Evolutionary conservation across 2,329 filamentous ascomycete genomes (phyloP).

Genomic region (Tolypocladium pustulatum): DNA sequence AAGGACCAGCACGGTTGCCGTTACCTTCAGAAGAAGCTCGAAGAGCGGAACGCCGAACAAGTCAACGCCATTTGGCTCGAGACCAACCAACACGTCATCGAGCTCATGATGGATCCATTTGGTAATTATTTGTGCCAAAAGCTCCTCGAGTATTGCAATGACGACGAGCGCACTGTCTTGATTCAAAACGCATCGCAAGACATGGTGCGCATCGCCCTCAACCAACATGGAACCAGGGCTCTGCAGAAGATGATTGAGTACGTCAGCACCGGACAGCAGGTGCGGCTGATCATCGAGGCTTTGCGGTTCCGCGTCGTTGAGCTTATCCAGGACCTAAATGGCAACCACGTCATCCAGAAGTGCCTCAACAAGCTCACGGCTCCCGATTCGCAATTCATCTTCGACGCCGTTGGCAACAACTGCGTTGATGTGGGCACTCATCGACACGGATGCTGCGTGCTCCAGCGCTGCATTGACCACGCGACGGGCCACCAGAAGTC

Average conservation of each 20-base stretch:
- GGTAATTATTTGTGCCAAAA: slow-evolving; percentile 99
- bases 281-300: slow-evolving; percentile 77
- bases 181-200: slow-evolving; percentile 82
- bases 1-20: slow-evolving; percentile 98
- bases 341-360: slow-evolving; percentile 98
- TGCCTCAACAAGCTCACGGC: slow-evolving; percentile 89
- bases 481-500: slow-evolving; percentile 82
- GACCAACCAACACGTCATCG: slow-evolving; percentile 85
- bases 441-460: slow-evolving; percentile 92
- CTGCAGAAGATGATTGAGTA: slow-evolving; percentile 99
- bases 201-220: slow-evolving; percentile 87
- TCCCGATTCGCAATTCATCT: slow-evolving; percentile 87
- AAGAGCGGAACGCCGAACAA: slow-evolving; percentile 74
- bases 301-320: slow-evolving; percentile 79
- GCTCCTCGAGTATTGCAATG: slow-evolving; percentile 86
- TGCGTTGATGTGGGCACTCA: slow-evolving; percentile 92
- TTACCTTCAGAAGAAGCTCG: slow-evolving; percentile 93
- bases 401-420: slow-evolving; percentile 78
- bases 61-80: slow-evolving; percentile 91
- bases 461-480: slow-evolving; percentile 97
- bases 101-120: slow-evolving; percentile 98
- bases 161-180: slow-evolving; percentile 86
- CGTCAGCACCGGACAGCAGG: slow-evolving; percentile 76
- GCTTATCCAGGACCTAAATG: slow-evolving; percentile 93
- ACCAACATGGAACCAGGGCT: slow-evolving; percentile 93